A percentile compares a stretch with the other conserved stretches of the same genome.
phyloP scores from a whole-genome alignment of 306 rosid species.

The Vigna trinervia region DNA sequence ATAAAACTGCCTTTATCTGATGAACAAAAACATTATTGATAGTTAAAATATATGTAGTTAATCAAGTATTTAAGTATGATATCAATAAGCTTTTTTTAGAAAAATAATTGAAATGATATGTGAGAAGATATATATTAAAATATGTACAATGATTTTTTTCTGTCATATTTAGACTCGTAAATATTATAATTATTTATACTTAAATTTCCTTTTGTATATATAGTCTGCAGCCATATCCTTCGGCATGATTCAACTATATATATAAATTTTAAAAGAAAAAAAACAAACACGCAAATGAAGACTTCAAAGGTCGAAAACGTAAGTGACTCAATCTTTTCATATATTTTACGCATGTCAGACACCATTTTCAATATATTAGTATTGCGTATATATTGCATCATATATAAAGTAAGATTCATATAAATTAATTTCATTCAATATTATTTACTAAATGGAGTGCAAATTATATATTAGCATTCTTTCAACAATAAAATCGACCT shows the following conservation, averaged over 20 bases:
- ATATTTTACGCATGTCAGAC: no score
- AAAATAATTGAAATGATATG: neutral
- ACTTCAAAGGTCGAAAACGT: neutral
- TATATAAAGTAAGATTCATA: neutral
- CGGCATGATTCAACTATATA: neutral
- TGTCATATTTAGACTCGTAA: neutral
- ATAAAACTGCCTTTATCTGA: neutral
- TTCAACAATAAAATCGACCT: no score
- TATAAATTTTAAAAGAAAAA: neutral
- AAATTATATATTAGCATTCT: no score
- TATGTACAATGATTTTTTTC: neutral
- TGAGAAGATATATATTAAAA: no score
- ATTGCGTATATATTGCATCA: neutral
- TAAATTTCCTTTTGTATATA: no score
- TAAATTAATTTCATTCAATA: neutral
- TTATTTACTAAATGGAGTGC: no score
- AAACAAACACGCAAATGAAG: neutral
- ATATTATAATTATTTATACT: no score
- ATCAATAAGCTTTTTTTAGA: neutral
- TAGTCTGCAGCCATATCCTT: neutral
- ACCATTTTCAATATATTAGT: neutral
- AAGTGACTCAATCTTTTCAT: no score
- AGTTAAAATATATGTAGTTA: neutral
- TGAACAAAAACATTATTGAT: neutral
- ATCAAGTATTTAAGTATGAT: neutral